Evolutionary conservation across 1,139 yeast species (phyloP).

Genomic region (Suhomyces atakaporum): DNA sequence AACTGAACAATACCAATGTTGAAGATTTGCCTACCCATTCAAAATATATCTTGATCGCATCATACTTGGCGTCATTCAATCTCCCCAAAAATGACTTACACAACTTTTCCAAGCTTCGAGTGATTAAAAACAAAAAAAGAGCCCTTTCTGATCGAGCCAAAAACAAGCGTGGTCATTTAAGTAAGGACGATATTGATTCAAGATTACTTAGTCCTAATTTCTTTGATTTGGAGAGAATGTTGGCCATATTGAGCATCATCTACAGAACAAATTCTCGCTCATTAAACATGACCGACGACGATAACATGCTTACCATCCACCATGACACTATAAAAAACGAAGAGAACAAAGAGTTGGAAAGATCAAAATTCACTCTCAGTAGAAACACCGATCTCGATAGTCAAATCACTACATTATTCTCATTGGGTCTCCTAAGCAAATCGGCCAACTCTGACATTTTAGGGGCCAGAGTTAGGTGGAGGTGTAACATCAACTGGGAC

Average conservation of each 20-base stretch:
- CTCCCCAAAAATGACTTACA: slow-evolving; percentile 61
- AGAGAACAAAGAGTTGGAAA: slow-evolving; percentile 34
- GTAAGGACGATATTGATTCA: slow-evolving; percentile 51
- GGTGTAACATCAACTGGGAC: slow-evolving; percentile 58
- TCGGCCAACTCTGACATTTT: slow-evolving; percentile 57
- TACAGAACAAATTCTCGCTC: slow-evolving; percentile 43
- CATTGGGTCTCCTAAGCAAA: slow-evolving; percentile 54
- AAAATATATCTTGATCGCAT: slow-evolving; percentile 65
- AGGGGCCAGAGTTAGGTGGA: slow-evolving; percentile 66
- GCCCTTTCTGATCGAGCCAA: slow-evolving; percentile 26
- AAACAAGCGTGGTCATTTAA: slow-evolving; percentile 36
- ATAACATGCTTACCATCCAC: slow-evolving; percentile 28
- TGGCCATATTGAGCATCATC: slow-evolving; percentile 66
- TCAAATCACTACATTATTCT: slow-evolving; percentile 61
- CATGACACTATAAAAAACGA: slow-evolving; percentile 35
- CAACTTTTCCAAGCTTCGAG: slow-evolving; percentile 60
- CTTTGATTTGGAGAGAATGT: slow-evolving; percentile 67
- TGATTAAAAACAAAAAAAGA: slow-evolving; percentile 40
- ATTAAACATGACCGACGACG: slow-evolving; percentile 27
- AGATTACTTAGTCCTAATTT: slow-evolving; percentile 59
- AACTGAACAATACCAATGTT: slow-evolving; percentile 20
- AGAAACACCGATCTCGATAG: slow-evolving; percentile 52
- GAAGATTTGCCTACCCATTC: slow-evolving; percentile 55
- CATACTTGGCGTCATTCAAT: slow-evolving; percentile 69
- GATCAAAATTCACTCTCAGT: slow-evolving; percentile 35